Percentiles rank a stretch among this genome's conserved stretches.
Evolutionary conservation across 139 green algal species (phyloP).

Genomic region (Auxenochlorella pyrenoidosa): DNA sequence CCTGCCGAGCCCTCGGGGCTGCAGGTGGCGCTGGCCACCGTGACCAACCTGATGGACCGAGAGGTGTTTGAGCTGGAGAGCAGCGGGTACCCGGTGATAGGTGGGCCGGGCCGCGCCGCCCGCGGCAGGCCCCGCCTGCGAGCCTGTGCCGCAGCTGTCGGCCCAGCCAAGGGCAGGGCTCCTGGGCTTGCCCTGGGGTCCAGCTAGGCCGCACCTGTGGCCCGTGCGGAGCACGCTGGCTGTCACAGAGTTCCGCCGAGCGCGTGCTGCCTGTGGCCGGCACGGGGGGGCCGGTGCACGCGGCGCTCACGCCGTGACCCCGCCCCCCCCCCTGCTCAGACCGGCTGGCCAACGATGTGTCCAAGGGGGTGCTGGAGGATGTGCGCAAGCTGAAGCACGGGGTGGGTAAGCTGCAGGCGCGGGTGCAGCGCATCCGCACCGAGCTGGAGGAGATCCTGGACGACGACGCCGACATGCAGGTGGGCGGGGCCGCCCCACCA

Average conservation of each 20-base stretch:
- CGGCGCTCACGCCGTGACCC: no score
- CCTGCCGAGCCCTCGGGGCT: conserved; percentile 35
- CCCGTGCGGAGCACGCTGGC: no score
- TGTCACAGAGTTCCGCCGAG: no score
- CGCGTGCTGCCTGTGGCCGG: no score
- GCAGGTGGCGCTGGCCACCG: conserved; percentile 44
- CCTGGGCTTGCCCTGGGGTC: no score
- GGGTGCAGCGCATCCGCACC: conserved; percentile 41
- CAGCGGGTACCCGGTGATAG: conserved; percentile 28
- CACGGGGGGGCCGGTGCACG: no score
- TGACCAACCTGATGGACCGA: background rate
- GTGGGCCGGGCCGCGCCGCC: background rate
- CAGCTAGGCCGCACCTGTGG: no score
- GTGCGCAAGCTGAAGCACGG: conserved; percentile 46
- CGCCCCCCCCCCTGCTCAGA: background rate
- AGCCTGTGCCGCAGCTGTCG: no score
- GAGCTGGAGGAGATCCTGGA: conserved; percentile 59
- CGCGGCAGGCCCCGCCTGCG: no score
- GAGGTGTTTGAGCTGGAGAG: conserved; percentile 30
- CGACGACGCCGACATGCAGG: conserved; percentile 58
- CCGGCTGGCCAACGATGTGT: conserved; percentile 29
- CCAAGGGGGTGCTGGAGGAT: conserved; percentile 43
- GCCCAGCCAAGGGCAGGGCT: no score
- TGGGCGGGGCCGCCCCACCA: no score
- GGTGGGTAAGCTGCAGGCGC: conserved; percentile 30